A percentile compares a stretch with the other conserved stretches of the same genome.
phyloP scores from a whole-genome alignment of 2,329 filamentous ascomycete genomes.

The Colletotrichum spaethianum region DNA sequence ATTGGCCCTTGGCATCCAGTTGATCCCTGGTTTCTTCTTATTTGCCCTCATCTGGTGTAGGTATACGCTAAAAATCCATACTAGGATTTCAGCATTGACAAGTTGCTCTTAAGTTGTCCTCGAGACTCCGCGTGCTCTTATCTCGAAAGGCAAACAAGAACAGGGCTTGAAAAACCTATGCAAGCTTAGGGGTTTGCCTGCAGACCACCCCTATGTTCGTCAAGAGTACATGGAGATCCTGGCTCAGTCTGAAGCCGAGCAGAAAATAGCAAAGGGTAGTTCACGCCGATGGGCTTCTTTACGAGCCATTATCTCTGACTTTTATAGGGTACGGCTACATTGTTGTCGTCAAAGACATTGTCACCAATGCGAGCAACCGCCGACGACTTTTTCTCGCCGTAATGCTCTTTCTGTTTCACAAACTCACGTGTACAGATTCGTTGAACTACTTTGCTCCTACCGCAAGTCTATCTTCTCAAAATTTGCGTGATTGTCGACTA shows the following conservation, averaged over 20 bases:
- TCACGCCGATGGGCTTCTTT: too few species aligned
- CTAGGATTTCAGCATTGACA: not conserved
- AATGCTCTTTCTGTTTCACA: constrained; percentile 57
- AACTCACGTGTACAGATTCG: constrained; percentile 57
- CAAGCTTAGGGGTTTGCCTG: constrained; percentile 51
- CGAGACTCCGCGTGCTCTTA: constrained; percentile 46
- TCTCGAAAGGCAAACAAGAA: constrained; percentile 53
- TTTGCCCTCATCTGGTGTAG: constrained; percentile 51
- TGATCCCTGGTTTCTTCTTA: constrained; percentile 55
- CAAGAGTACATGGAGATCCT: constrained; percentile 41
- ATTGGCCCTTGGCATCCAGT: constrained; percentile 53
- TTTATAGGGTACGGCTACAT: constrained; percentile 46
- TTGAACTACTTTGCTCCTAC: constrained; percentile 55
- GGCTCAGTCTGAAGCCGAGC: constrained; percentile 39
- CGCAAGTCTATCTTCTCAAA: constrained; percentile 49
- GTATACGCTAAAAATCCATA: not conserved
- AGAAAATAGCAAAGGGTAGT: constrained; percentile 15
- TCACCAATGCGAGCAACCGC: constrained; percentile 48
- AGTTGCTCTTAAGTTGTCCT: constrained; percentile 30
- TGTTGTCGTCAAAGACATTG: constrained; percentile 52
- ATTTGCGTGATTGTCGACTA: not conserved
- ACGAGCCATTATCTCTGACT: not conserved
- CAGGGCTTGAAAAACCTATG: constrained; percentile 53
- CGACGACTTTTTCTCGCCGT: constrained; percentile 52
- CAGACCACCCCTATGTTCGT: constrained; percentile 40